phyloP scores from a whole-genome alignment of 1,139 yeast species.

The Taphrina confusa region DNA sequence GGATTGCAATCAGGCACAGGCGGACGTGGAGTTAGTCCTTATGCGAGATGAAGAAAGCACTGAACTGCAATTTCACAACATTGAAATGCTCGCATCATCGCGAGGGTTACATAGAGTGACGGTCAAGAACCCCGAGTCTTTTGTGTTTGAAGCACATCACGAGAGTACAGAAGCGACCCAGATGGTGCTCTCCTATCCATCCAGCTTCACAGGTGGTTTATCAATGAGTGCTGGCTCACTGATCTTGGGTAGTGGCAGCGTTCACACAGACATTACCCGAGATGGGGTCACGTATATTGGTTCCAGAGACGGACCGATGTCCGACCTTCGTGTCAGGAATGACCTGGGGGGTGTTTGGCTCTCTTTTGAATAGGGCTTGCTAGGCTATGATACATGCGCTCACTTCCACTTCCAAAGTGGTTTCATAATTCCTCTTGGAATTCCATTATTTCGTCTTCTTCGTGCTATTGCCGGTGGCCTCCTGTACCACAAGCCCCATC shows the following conservation, averaged over 20 bases:
- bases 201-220: slow-evolving; percentile 8
- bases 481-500: slow-evolving; percentile 31
- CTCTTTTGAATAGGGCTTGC: background rate
- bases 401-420: no score
- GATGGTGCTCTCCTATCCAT: slow-evolving; percentile 1
- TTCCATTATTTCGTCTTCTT: slow-evolving; percentile 10
- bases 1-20: slow-evolving; percentile 8
- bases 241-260: background rate
- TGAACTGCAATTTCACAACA: background rate
- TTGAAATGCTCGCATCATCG: slow-evolving; percentile 4
- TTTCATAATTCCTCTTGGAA: background rate
- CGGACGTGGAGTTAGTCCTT: slow-evolving; percentile 15
- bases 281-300: slow-evolving; percentile 6
- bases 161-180: slow-evolving; percentile 10
- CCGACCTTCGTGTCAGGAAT: slow-evolving; percentile 11
- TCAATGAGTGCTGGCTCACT: background rate
- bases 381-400: background rate
- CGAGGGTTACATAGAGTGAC: background rate
- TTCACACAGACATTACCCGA: background rate
- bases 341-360: slow-evolving; percentile 13
- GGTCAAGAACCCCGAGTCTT: slow-evolving; percentile 11
- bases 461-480: background rate
- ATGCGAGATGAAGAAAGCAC: slow-evolving; percentile 11
- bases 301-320: slow-evolving; percentile 5
- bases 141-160: slow-evolving; percentile 3